Base-by-base conservation (phyloP, 352 stramenopile genomes). In the Pythium graminicola region DNA sequence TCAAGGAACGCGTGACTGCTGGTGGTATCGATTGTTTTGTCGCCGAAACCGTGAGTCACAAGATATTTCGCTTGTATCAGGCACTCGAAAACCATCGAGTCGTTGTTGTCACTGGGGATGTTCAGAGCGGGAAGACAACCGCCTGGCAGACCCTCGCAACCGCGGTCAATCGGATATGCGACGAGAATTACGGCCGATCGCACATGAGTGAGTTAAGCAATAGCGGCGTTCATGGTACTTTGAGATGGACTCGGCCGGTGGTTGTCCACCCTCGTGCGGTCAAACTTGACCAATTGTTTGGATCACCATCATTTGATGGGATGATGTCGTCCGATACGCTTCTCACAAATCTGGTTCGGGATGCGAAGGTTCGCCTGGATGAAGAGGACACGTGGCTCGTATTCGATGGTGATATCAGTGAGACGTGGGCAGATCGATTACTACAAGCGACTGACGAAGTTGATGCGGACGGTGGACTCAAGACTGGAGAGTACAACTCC, bases 401-500 rank as follows among this genome's bases (percentile, higher is more conserved):
- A 5, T 55, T 92, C 14, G 81, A 92, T 50, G 76, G 81, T 0
- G 67, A 83, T n/a, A 27, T 87, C 1, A 59, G 69, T 39, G 14
- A 56, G 5, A 38, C 36, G 0, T 92, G 78, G 79, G 69, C 60
- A 10, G 75, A 81, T 9, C 66, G 62, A 24, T n/a, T 89, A 14
- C 20, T 87, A 1, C 70, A 67, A 24, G 22, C 32, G 6, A 38
- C 53, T 23, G 52, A 70, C 1, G 50, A 69, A 5, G 52, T 51
- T 40, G 67, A 70, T 27, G 11, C 50, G 2, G 46, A 64, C 6
- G 50, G 59, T 26, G 50, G 57, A 13, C 27, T 50, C 11, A 11
- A 31, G 3, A 22, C 55, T 19, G 49, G 46, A 57, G 22, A 33
- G 1, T 23, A 32, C 14, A 11, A 35, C 2, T 6, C 4, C n/a